Base-by-base conservation (phyloP, 1,284 basidiomycete genomes). In the Heterobasidion irregulare region DNA sequence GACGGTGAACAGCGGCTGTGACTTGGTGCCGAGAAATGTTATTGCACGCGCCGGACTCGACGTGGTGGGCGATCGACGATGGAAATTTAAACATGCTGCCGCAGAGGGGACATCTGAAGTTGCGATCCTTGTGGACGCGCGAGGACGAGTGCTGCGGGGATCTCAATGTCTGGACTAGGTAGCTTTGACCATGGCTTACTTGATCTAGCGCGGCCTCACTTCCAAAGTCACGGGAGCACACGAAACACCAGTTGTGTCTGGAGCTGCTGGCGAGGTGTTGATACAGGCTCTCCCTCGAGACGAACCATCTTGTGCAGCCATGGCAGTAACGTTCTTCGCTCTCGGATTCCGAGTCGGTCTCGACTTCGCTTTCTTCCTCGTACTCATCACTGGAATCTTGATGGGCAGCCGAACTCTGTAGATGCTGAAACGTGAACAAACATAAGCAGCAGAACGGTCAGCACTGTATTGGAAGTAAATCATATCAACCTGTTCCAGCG, bases 41-140 rank as follows among this genome's bases (percentile, higher is more conserved):
- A 41, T 58, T 35, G 59, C 79, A 81, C 2, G 54, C 50, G 0
- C 77, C 78, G 13, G 64, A 61, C 57, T 80, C 79, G 58, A 78
- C 68, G 60, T 80, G 79, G 13, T 72, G 68, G 33, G 75, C 64
- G 52, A 81, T 65, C 7, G 78, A 74, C 3, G 75, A 73, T 34
- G 61, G 65, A 41, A 70, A 74, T 44, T 77, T 66, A 61, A 81
- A 80, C 3, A 44, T 56, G 44, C 59, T 59, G 2, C 53, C 62
- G 56, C 78, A 81, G 36, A 72, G 72, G 1, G 72, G 73, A 54
- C 79, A 81, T 0, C 51, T 52, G 38, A 74, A 62, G 32, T 70
- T 62, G 38, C 38, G 38, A 8, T 41, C 38, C 2, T 41, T 41
- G 26, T 26, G 26, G 26, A 26, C 26, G 4, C 26, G 26, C 26